phyloP scores from a whole-genome alignment of 345 rosid species.

The Populus davidiana region DNA sequence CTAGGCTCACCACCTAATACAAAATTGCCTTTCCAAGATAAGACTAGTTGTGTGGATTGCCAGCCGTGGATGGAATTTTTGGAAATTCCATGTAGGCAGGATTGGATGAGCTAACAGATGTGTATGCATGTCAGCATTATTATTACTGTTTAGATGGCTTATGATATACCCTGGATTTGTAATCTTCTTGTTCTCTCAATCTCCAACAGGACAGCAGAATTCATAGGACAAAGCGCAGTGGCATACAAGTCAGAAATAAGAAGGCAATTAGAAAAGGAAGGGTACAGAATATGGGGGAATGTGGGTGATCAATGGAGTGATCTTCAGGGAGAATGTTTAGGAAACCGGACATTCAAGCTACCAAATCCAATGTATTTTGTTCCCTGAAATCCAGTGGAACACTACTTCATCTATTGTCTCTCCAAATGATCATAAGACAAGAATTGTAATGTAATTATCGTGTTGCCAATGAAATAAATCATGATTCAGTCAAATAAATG shows the following conservation, averaged over 20 bases:
- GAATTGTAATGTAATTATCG: neutral
- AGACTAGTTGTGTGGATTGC: neutral
- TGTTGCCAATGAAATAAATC: neutral
- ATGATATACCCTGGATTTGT: neutral
- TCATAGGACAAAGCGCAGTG: conserved; percentile 51
- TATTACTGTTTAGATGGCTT: neutral
- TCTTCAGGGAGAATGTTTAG: conserved; percentile 58
- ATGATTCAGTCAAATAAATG: neutral
- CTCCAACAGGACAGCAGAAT: conserved; percentile 38
- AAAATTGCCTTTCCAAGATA: neutral
- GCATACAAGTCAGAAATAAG: conserved; percentile 58
- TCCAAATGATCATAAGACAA: neutral
- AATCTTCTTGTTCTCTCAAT: neutral
- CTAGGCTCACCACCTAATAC: neutral
- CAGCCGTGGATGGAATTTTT: neutral
- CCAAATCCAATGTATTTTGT: conserved; percentile 91
- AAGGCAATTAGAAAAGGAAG: conserved; percentile 52
- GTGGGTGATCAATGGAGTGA: conserved; percentile 93
- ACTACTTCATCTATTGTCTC: neutral
- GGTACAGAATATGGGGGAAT: conserved; percentile 79
- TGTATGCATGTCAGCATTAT: neutral
- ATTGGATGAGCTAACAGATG: neutral
- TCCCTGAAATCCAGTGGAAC: conserved; percentile 31
- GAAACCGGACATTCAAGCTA: conserved; percentile 74
- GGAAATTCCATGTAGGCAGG: neutral